Base-by-base conservation (phyloP, 306 rosid species). In the Urtica urens region DNA sequence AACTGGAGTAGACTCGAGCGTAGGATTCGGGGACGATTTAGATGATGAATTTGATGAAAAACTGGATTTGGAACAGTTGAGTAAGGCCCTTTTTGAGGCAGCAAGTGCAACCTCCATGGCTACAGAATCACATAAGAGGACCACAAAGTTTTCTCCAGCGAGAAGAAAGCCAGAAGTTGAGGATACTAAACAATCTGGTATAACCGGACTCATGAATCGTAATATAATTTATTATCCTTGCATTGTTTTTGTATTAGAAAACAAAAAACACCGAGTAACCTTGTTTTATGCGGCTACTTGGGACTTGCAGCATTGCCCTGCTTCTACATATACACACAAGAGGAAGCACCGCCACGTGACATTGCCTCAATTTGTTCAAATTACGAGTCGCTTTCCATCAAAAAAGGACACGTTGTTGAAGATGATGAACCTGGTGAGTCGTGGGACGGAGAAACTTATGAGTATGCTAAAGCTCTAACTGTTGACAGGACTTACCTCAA, bases 401-500 rank as follows among this genome's bases (percentile, higher is more conserved):
- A 66, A 59, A 78, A 59, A 49, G 70, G 57, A 47, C 64, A 29
- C 42, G 64, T 18, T 55, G 68, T 51, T 51, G 58, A 6, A 18
- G 81, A 78, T 30, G 57, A 49, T 53, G 47, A 34, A 50, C 64
- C 72, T 56, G 82, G 78, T 38, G 93, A 72, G 68, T 45, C 62
- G 1, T 84, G 95, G 95, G 81, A 65, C 16, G 79, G 68, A 35
- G 97, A 88, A 61, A 66, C 57, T 0, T 83, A 81, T 63, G 96
- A 81, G 60, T 76, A 88, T 72, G 97, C 83, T 69, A 76, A 70
- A 75, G 86, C 95, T 37, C 69, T 83, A 78, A 68, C 71, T 28
- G 93, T 82, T 33, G 93, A 83, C 63, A 74, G 97, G 62, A 74
- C 77, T 33, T 88, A 78, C 80, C 82, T 88, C 42, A 83, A 88